A percentile compares a stretch with the other conserved stretches of the same genome.
phyloP scores from a whole-genome alignment of 164 flowering plant species.

The Cinnamomum micranthum region DNA sequence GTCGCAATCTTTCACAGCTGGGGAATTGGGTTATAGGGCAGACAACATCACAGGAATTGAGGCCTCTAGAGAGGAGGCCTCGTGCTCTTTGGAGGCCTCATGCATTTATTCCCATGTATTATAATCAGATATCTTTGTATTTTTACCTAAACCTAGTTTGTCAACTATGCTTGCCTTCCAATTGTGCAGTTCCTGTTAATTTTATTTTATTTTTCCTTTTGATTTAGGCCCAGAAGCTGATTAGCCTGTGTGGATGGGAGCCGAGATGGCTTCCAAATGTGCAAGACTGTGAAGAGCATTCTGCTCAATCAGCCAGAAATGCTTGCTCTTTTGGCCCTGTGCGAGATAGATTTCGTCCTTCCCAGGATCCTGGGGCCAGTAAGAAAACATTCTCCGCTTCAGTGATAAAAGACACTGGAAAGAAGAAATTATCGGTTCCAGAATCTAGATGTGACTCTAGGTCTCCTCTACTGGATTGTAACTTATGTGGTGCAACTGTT shows the following conservation, averaged over 20 bases:
- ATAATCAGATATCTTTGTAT: slow-evolving; percentile 4
- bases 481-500: slow-evolving; percentile 94
- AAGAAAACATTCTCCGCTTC: slow-evolving; percentile 56
- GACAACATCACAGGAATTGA: slow-evolving; percentile 51
- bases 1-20: slow-evolving; percentile 29
- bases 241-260: slow-evolving; percentile 99
- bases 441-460: slow-evolving; percentile 65
- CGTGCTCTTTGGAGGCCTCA: slow-evolving; percentile 8
- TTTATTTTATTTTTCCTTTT: slow-evolving; percentile 4
- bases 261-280: slow-evolving; percentile 91
- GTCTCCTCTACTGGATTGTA: slow-evolving; percentile 90
- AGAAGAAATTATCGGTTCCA: slow-evolving; percentile 36
- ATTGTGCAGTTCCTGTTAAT: slow-evolving; percentile 1
- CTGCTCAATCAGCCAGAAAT: slow-evolving; percentile 92
- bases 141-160: not conserved
- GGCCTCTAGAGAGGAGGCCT: slow-evolving; percentile 41
- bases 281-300: slow-evolving; percentile 94
- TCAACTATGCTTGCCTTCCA: not conserved
- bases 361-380: slow-evolving; percentile 49
- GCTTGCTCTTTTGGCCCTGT: slow-evolving; percentile 71
- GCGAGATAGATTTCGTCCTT: slow-evolving; percentile 29
- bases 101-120: slow-evolving; percentile 63
- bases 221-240: slow-evolving; percentile 82
- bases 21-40: slow-evolving; percentile 52
- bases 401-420: slow-evolving; percentile 48